A percentile compares a stretch with the other conserved stretches of the same genome.
These are phyloP conservation scores for Fusarium hainanense DNA, from an alignment of 2,329 filamentous ascomycete species.

Conservation along the genomic window DNA sequence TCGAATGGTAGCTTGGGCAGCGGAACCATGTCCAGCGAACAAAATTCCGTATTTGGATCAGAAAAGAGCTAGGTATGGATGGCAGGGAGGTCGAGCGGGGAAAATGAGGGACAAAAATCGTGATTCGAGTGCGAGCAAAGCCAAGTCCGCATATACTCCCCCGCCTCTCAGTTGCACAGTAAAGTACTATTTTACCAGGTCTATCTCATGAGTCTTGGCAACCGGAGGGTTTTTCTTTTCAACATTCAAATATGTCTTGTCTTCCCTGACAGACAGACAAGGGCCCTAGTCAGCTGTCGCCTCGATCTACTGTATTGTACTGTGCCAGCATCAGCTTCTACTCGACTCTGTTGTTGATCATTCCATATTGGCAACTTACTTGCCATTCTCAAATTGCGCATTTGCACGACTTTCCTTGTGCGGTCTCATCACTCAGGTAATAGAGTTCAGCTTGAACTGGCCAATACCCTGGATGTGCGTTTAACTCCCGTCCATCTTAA, in stretches of 20 bases:
- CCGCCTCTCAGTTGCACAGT: slow-evolving; percentile 17
- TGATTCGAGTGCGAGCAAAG: slow-evolving; percentile 23
- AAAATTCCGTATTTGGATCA: slow-evolving; percentile 24
- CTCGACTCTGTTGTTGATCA: slow-evolving; percentile 18
- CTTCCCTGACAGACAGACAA: slow-evolving; percentile 31
- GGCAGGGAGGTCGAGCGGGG: slow-evolving; percentile 26
- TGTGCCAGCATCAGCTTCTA: slow-evolving; percentile 33
- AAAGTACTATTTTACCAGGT: slow-evolving; percentile 21
- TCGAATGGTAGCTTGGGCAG: slow-evolving; percentile 15
- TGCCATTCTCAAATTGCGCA: background rate
- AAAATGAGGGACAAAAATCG: slow-evolving; percentile 28
- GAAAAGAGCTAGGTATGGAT: slow-evolving; percentile 5
- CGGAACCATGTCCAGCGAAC: slow-evolving; percentile 27
- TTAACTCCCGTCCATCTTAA: slow-evolving; percentile 33
- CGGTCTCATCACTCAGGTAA: background rate
- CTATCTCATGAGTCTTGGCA: slow-evolving; percentile 41
- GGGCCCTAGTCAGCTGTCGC: slow-evolving; percentile 40
- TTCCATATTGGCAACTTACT: slow-evolving; percentile 10
- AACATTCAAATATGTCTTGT: slow-evolving; percentile 33
- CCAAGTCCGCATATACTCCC: slow-evolving; percentile 26
- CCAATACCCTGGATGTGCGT: slow-evolving; percentile 17
- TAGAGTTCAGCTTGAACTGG: slow-evolving; percentile 15
- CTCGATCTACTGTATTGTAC: slow-evolving; percentile 29
- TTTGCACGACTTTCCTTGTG: slow-evolving; percentile 12
- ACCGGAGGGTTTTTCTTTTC: slow-evolving; percentile 17